Percentiles rank a stretch among this genome's conserved stretches.
These are phyloP conservation scores for Penicillium steckii DNA, from an alignment of 495 filamentous ascomycete genomes.

Conservation along the genomic window DNA sequence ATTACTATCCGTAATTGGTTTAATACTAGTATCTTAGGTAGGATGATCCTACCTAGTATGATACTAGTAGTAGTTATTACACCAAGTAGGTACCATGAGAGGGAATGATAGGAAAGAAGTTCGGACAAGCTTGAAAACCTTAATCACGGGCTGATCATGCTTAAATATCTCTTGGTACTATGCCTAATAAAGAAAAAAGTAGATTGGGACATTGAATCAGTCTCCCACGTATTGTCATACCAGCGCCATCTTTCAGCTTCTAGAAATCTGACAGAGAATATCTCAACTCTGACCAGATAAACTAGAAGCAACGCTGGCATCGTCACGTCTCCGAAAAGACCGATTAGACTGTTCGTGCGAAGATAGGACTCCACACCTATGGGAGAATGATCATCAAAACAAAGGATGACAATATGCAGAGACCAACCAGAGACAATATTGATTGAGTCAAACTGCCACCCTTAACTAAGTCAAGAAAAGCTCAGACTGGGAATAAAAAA, in stretches of 20 bases:
- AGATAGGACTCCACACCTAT: constrained; percentile 17
- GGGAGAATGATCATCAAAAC: constrained; percentile 22
- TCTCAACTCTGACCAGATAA: constrained; percentile 22
- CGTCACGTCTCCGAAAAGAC: constrained; percentile 16
- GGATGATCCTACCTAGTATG: too few species aligned
- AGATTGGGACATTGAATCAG: constrained; percentile 23
- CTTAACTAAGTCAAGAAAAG: constrained; percentile 28
- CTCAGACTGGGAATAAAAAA: constrained; percentile 17
- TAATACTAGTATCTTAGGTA: too few species aligned
- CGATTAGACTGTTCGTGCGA: constrained; percentile 16
- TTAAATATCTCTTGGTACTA: background rate
- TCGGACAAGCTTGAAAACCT: background rate
- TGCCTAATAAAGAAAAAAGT: constrained; percentile 19
- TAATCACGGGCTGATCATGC: constrained; percentile 1
- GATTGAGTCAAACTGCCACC: too few species aligned
- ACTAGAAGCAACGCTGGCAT: constrained; percentile 6
- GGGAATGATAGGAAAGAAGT: background rate
- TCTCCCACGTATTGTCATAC: constrained; percentile 18
- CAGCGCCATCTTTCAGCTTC: constrained; percentile 3
- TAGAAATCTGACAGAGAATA: constrained; percentile 15
- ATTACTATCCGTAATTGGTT: too few species aligned
- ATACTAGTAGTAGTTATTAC: too few species aligned
- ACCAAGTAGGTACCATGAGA: too few species aligned
- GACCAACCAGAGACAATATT: background rate
- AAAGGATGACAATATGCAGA: constrained; percentile 14